Percentiles rank a stretch among this genome's conserved stretches.
phyloP scores from a whole-genome alignment of 2,329 filamentous ascomycete genomes.

The Xylaria hypoxylon region DNA sequence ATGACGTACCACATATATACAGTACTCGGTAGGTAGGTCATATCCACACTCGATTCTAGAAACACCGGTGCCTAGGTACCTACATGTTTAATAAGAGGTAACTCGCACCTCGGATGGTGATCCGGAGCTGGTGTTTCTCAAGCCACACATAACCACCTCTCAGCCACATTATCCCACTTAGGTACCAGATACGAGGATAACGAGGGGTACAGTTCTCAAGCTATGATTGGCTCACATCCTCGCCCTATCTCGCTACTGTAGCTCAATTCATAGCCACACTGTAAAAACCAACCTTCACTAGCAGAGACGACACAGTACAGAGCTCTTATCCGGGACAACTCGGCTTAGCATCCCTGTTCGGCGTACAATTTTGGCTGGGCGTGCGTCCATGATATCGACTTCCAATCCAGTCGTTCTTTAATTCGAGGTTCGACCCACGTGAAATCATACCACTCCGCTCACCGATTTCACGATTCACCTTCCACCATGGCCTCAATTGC shows the following conservation, averaged over 20 bases:
- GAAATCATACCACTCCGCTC: slow-evolving; percentile 31
- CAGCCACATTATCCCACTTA: slow-evolving; percentile 25
- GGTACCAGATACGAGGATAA: neutral
- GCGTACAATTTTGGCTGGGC: slow-evolving; percentile 5
- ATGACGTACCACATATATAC: too few species aligned
- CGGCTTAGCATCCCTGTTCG: slow-evolving; percentile 29
- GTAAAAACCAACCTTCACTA: neutral
- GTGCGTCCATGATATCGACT: slow-evolving; percentile 33
- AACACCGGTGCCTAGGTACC: too few species aligned
- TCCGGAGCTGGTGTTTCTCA: neutral
- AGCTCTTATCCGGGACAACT: slow-evolving; percentile 29
- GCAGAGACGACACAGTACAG: slow-evolving; percentile 14
- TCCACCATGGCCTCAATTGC: slow-evolving; percentile 66
- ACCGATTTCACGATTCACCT: slow-evolving; percentile 8
- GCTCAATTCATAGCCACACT: neutral
- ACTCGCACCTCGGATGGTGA: neutral
- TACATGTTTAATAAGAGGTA: too few species aligned
- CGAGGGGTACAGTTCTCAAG: slow-evolving; percentile 23
- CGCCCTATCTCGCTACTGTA: neutral
- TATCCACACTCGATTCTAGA: too few species aligned
- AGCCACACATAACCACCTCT: neutral
- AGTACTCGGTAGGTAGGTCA: too few species aligned
- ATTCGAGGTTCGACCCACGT: slow-evolving; percentile 16
- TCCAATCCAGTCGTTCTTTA: slow-evolving; percentile 12
- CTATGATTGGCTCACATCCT: slow-evolving; percentile 21